These are phyloP conservation scores for Jatropha multifida DNA, from an alignment of 441 rosid genomes.

Conservation along the genomic window DNA sequence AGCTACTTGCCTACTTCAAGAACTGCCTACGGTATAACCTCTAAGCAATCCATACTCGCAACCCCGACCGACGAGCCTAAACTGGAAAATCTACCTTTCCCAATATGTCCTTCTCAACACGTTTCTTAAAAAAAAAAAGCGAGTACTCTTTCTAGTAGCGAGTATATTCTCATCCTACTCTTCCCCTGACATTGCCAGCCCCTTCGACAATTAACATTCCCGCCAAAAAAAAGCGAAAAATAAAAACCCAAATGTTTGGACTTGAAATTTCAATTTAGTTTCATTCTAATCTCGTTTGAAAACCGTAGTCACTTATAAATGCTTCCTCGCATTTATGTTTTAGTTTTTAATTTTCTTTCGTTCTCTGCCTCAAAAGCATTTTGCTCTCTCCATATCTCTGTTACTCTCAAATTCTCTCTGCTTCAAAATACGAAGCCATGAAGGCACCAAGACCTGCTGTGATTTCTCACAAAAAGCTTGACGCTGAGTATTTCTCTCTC, in stretches of 20 bases:
- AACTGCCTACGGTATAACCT: not conserved
- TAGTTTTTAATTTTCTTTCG: not conserved
- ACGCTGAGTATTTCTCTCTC: slow-evolving; percentile 17
- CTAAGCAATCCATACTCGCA: not conserved
- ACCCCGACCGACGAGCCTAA: not conserved
- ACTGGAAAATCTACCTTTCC: not conserved
- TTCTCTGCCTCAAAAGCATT: not conserved
- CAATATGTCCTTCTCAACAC: not conserved
- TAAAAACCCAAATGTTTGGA: not conserved
- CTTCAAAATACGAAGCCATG: slow-evolving; percentile 23
- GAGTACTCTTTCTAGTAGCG: not conserved
- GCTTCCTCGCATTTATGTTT: no score
- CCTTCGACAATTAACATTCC: slow-evolving; percentile 8
- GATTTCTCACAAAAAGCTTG: slow-evolving; percentile 33
- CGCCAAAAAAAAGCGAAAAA: slow-evolving; percentile 21
- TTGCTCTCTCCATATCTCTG: not conserved
- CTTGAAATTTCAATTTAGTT: slow-evolving; percentile 9
- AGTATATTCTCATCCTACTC: not conserved
- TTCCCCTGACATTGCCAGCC: not conserved
- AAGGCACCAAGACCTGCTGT: slow-evolving; percentile 21
- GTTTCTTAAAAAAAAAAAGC: not conserved
- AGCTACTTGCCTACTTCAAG: not conserved
- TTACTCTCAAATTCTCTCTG: not conserved
- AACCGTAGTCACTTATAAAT: slow-evolving; percentile 11
- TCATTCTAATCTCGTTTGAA: not conserved